phyloP scores from a whole-genome alignment of 345 rosid genomes.

The Abelmoschus esculentus region DNA sequence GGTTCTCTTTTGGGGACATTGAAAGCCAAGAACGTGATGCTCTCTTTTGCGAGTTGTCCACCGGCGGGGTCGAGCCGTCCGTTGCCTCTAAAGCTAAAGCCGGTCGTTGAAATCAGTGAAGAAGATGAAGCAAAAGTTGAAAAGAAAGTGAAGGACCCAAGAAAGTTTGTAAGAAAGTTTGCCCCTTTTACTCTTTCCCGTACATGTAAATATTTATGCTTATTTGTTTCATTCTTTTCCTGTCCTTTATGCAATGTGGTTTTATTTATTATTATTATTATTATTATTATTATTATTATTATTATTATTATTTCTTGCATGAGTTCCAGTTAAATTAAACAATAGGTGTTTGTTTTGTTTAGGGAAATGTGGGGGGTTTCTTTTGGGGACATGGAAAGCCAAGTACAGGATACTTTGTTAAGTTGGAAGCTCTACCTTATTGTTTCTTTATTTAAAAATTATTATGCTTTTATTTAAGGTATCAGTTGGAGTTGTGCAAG shows the following conservation, averaged over 20 bases:
- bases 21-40: too few species aligned
- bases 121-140: not conserved
- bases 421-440: too few species aligned
- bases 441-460: not conserved
- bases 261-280: too few species aligned
- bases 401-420: too few species aligned
- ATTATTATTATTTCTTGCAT: not conserved
- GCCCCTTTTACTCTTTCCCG: not conserved
- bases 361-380: not conserved
- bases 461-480: slow-evolving; percentile 34
- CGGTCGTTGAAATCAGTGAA: not conserved
- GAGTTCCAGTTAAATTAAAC: not conserved
- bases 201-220: not conserved
- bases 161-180: slow-evolving; percentile 8
- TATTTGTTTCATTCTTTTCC: not conserved
- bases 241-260: not conserved
- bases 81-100: not conserved
- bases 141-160: slow-evolving; percentile 4
- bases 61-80: not conserved
- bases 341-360: not conserved
- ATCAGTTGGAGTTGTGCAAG: slow-evolving; percentile 81
- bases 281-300: too few species aligned
- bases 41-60: slow-evolving; percentile 2
- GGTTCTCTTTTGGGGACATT: too few species aligned
- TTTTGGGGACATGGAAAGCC: too few species aligned